phyloP scores from a whole-genome alignment of 306 rosid genomes.

The Canavalia ensiformis region DNA sequence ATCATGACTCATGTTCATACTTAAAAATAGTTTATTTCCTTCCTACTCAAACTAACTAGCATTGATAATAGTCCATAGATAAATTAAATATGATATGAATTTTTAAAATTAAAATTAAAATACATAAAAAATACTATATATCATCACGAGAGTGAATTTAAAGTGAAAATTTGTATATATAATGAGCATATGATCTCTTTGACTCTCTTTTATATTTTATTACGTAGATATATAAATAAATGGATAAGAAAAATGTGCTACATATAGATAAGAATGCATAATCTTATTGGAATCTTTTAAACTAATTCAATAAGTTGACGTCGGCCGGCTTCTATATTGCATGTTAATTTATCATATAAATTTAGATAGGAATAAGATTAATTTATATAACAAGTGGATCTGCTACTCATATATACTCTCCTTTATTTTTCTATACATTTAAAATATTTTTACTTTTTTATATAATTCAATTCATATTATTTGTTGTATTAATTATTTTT shows the following conservation, averaged over 20 bases:
- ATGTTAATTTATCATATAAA: not conserved
- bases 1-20: too few species aligned
- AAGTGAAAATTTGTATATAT: not conserved
- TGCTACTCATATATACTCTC: too few species aligned
- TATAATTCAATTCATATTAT: too few species aligned
- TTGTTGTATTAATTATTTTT: too few species aligned
- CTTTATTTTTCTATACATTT: too few species aligned
- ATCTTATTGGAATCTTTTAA: slow-evolving; percentile 18
- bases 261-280: not conserved
- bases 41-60: too few species aligned
- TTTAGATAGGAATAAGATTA: not conserved
- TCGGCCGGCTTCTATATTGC: not conserved
- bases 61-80: too few species aligned
- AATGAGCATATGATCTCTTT: not conserved
- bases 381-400: not conserved
- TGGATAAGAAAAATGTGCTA: not conserved
- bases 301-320: not conserved
- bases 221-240: not conserved
- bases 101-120: too few species aligned
- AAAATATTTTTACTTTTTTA: too few species aligned
- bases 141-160: not conserved
- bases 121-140: too few species aligned
- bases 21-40: too few species aligned
- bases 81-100: too few species aligned
- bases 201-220: not conserved